Base-by-base conservation (phyloP, 192 early-diverging fungal species). In the Coemansia sp. region DNA sequence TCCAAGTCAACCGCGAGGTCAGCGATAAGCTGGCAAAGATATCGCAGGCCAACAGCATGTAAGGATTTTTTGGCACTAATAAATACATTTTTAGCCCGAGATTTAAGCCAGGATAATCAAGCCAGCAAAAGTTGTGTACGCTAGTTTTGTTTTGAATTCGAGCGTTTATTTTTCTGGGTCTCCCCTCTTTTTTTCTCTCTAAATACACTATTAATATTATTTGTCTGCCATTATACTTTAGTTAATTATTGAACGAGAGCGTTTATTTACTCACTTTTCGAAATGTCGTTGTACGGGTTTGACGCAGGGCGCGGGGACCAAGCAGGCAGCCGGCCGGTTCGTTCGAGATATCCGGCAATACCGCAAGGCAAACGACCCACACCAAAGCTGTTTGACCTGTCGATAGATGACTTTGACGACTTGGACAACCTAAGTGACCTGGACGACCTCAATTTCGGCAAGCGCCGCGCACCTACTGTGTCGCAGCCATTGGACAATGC, bases 1-100 rank as follows among this genome's bases (percentile, higher is more conserved):
- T 93, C 75, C 88, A 88, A 55, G 86, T 93, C 61, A 89, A 91
- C 67, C 85, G 82, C 65, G 83, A 86, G 35, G 78, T 93, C 60
- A 88, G 89, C 29, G 83, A 88, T 70, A 90, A 91, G 76, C 82
- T 94, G 64, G 82, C 89, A 57, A 80, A 90, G 55, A 58, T 72
- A 11, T 67, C 80, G 60, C 70, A 22, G 65, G 64, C 23, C 78
- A 82, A 63, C 70, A 35, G 32, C 32, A 6, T 35, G 8, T 35
- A 35, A 8, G 32, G 8, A 8, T 35, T 0, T 35, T 35, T 8
- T 35, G 32, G 32, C 32, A 6, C 32, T 35, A 82, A 63, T 59
- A 69, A 45, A 15, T 21, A 21, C 21, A 21, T 21, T 21, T 21
- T 21, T 21, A 21, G 21, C 21, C 21, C 21, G 21, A 21, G 21